Evolutionary conservation across 1,139 yeast genomes (phyloP).

Genomic region (Debaryomyces psychrophilus): DNA sequence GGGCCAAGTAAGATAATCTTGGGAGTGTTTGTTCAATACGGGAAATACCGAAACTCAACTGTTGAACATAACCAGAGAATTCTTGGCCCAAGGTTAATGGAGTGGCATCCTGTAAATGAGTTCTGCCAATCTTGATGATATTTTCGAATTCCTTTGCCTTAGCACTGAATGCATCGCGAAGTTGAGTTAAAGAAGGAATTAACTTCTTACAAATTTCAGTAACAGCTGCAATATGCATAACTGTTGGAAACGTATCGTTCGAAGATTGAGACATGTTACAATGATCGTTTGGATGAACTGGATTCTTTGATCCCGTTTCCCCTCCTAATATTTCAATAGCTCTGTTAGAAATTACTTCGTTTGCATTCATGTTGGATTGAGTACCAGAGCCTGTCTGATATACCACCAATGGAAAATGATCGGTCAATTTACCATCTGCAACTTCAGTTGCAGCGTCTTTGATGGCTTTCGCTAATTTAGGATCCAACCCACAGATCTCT

Average conservation of each 20-base stretch:
- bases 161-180: slow-evolving; percentile 68
- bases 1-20: slow-evolving; percentile 76
- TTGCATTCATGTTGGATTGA: slow-evolving; percentile 94
- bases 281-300: slow-evolving; percentile 95
- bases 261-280: slow-evolving; percentile 95
- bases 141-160: slow-evolving; percentile 76
- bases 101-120: slow-evolving; percentile 95
- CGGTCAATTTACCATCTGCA: slow-evolving; percentile 77
- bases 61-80: slow-evolving; percentile 90
- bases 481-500: slow-evolving; percentile 71
- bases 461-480: slow-evolving; percentile 74
- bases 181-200: slow-evolving; percentile 70
- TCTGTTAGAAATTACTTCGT: slow-evolving; percentile 92
- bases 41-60: slow-evolving; percentile 77
- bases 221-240: slow-evolving; percentile 96
- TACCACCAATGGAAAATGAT: slow-evolving; percentile 91
- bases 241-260: slow-evolving; percentile 95
- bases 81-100: slow-evolving; percentile 94
- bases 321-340: slow-evolving; percentile 93
- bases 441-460: slow-evolving; percentile 90
- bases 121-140: slow-evolving; percentile 93
- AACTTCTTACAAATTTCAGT: slow-evolving; percentile 71
- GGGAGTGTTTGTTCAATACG: slow-evolving; percentile 73
- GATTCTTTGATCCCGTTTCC: slow-evolving; percentile 76
- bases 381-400: slow-evolving; percentile 98